Evolutionary conservation across 129 eudicot species (phyloP).

Genomic region (Cynara cardunculus): DNA sequence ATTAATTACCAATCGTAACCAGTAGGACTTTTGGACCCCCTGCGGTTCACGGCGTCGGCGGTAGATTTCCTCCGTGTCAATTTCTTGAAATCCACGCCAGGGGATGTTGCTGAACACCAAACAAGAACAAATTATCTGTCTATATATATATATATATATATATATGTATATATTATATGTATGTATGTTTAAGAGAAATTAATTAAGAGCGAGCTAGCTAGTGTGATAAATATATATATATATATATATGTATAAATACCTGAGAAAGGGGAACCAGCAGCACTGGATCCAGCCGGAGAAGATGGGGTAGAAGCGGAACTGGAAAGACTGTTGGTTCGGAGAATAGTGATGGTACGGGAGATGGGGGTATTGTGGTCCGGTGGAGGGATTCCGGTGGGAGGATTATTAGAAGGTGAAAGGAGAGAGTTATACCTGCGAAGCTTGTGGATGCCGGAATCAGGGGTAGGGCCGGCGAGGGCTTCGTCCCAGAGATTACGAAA

Average conservation of each 20-base stretch:
- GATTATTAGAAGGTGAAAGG: constrained; percentile 19
- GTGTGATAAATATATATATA: too few species aligned
- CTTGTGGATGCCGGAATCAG: constrained; percentile 53
- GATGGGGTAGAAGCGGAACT: constrained; percentile 43
- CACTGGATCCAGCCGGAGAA: constrained; percentile 51
- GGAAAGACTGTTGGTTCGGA: constrained; percentile 27
- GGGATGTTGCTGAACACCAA: constrained; percentile 34
- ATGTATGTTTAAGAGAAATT: too few species aligned
- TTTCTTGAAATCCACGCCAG: constrained; percentile 44
- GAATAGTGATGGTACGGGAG: constrained; percentile 56
- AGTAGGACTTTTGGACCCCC: constrained; percentile 41
- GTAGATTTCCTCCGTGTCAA: constrained; percentile 47
- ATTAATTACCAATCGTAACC: constrained; percentile 54
- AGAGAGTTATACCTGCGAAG: constrained; percentile 62
- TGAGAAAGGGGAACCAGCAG: constrained; percentile 58
- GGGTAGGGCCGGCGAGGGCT: constrained; percentile 62
- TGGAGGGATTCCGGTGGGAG: too few species aligned
- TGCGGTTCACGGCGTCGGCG: constrained; percentile 9
- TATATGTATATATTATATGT: too few species aligned
- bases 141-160: too few species aligned
- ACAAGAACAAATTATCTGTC: not conserved
- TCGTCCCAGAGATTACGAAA: constrained; percentile 85
- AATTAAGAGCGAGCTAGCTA: too few species aligned
- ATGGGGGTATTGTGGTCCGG: constrained; percentile 18
- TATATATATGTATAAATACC: too few species aligned